Conservation (phyloP, 1,284 basidiomycete species). For the Ceratobasidium sp. region DNA sequence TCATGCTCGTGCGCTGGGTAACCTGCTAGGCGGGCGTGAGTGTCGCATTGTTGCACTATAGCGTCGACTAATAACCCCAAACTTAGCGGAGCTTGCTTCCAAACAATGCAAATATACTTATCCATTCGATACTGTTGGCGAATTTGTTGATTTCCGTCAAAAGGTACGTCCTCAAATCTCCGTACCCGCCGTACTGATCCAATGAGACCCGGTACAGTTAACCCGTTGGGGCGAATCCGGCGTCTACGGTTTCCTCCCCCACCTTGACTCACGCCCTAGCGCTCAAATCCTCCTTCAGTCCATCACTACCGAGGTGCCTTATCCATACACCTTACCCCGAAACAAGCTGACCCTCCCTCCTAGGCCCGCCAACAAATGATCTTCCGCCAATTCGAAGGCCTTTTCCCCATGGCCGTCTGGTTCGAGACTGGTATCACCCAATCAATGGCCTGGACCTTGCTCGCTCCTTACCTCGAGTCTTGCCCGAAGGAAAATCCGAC, state of each 20-base stretch:
- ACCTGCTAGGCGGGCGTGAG: slow-evolving; percentile 63
- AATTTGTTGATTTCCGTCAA: slow-evolving; percentile 75
- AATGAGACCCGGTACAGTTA: slow-evolving; percentile 52
- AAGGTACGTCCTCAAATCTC: slow-evolving; percentile 57
- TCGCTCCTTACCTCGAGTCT: slow-evolving; percentile 68
- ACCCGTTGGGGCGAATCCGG: slow-evolving; percentile 74
- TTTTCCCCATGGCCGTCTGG: slow-evolving; percentile 73
- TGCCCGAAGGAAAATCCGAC: slow-evolving; percentile 72
- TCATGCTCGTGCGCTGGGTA: slow-evolving; percentile 65
- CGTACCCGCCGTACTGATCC: background rate
- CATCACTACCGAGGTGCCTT: slow-evolving; percentile 70
- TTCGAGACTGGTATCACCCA: slow-evolving; percentile 70
- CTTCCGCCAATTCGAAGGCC: slow-evolving; percentile 74
- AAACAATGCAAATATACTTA: slow-evolving; percentile 74
- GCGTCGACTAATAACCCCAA: background rate
- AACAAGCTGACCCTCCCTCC: background rate
- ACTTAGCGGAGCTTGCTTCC: slow-evolving; percentile 56
- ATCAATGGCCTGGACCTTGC: slow-evolving; percentile 72
- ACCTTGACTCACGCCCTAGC: slow-evolving; percentile 70
- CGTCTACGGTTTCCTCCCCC: slow-evolving; percentile 71
- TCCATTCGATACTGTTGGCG: slow-evolving; percentile 69
- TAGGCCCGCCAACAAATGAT: slow-evolving; percentile 71
- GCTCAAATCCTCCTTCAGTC: slow-evolving; percentile 71
- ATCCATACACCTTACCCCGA: background rate
- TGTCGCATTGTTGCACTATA: slow-evolving; percentile 4